Evolutionary conservation across 306 rosid species (phyloP), one percentile per base, ranked within the genome.

Genomic region (Sphenostylis stenocarpa): DNA sequence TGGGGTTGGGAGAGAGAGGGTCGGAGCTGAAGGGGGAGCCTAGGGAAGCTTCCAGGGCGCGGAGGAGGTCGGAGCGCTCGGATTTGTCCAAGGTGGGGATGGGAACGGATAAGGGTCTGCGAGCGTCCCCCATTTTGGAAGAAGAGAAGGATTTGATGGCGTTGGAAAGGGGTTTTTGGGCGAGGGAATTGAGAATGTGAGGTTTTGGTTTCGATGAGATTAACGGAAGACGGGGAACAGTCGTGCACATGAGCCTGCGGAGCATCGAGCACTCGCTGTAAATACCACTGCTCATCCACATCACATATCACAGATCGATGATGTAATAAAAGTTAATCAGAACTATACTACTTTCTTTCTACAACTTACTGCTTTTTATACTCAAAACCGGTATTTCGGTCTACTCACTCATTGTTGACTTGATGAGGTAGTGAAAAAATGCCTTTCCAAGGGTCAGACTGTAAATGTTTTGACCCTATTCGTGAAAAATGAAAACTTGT

Each of bases 21-120:
- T 85, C 84, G 3, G 97, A 85, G 70, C 85, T 68, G 83, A 95
- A 91, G 23, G 89, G 75, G 2, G 94, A 82, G 3, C 92, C 91
- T 2, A 95, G 60, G 0, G 99, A 90, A 62, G 96, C 21, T 74
- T 92, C 99, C 0, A 95, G 86, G 3, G 98, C 86, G 0, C 97
- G 94, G 63, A 95, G 76, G 29, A 91, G 85, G 41, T 95, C 97
- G 8, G 88, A 71, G 36, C 91, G 91, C 47, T 86, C 77, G 4
- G 94, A 83, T 20, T 67, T 77, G 28, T 87, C 88, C 33, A 85
- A 33, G 11, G 85, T 43, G 13, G 93, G 96, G 29, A 89, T 82
- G 45, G 84, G 75, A 4, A 65, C 48, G 3, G 86, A 56, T 12
- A 7, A 38, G 53, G 80, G 87, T 34, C 84, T 72, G 2, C 79